phyloP scores from a whole-genome alignment of 108 stramenopile genomes.

The Phaeodactylum tricornutum region DNA sequence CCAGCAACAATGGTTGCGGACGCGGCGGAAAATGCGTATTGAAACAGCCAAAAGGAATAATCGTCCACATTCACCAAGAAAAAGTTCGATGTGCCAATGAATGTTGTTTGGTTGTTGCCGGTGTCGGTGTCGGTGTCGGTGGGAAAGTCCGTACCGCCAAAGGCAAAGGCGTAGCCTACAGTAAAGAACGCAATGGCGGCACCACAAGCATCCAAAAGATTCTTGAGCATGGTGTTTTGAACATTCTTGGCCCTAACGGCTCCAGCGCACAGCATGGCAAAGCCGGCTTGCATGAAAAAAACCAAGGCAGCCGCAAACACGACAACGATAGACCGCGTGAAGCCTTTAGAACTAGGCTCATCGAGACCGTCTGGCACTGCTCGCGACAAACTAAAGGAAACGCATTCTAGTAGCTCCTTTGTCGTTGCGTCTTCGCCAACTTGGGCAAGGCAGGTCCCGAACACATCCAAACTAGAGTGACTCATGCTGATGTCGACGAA shows the following conservation, averaged over 20 bases:
- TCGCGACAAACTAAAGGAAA: too few species aligned
- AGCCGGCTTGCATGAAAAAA: constrained; percentile 83
- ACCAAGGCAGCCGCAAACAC: constrained; percentile 62
- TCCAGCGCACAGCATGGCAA: constrained; percentile 81
- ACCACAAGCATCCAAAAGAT: constrained; percentile 73
- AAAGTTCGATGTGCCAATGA: constrained; percentile 52
- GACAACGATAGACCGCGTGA: constrained; percentile 32
- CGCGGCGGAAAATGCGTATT: constrained; percentile 77
- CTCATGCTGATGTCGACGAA: too few species aligned
- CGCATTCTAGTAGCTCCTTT: too few species aligned
- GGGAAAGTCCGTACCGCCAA: constrained; percentile 34
- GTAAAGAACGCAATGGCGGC: constrained; percentile 70
- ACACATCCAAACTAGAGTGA: too few species aligned
- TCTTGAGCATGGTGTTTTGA: constrained; percentile 83
- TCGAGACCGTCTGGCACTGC: too few species aligned
- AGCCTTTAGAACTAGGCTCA: too few species aligned
- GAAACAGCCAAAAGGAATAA: constrained; percentile 65
- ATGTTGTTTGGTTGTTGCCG: too few species aligned
- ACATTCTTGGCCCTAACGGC: constrained; percentile 71
- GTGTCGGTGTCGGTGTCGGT: constrained; percentile 13
- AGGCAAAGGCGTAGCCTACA: constrained; percentile 74
- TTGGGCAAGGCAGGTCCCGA: too few species aligned
- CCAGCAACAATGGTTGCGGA: constrained; percentile 89
- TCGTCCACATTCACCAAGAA: constrained; percentile 35
- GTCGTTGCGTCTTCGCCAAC: too few species aligned